Conservation (phyloP, 352 stramenopile species). For the Elongisporangium prolatum region DNA sequence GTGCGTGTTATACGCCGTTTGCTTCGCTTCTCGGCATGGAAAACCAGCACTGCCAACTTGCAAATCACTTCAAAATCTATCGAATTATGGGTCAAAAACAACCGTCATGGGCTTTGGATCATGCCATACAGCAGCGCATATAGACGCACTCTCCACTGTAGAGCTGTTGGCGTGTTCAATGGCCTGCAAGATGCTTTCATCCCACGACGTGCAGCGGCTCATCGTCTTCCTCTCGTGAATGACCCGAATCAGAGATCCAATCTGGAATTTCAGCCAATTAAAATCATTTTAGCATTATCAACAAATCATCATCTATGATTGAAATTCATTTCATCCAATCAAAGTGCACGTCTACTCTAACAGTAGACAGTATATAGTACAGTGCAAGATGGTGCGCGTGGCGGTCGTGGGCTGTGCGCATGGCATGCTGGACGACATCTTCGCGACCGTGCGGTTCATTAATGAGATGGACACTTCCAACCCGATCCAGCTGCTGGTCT, state of each 20-base stretch:
- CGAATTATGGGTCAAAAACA: too few species aligned
- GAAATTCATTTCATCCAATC: background rate
- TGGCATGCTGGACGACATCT: constrained; percentile 98
- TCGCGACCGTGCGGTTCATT: constrained; percentile 90
- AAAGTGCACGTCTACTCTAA: too few species aligned
- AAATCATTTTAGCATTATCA: background rate
- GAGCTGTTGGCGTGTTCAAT: constrained; percentile 26
- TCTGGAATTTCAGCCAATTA: background rate
- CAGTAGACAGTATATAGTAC: too few species aligned
- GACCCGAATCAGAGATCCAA: background rate
- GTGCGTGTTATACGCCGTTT: constrained; percentile 48
- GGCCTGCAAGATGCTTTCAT: constrained; percentile 60
- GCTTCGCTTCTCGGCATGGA: constrained; percentile 64
- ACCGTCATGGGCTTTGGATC: background rate
- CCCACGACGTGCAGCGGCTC: constrained; percentile 40
- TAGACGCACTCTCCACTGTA: constrained; percentile 32
- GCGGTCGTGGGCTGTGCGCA: constrained; percentile 98
- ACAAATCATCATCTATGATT: background rate
- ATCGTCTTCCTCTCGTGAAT: constrained; percentile 14
- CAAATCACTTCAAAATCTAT: constrained; percentile 56
- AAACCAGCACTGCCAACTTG: constrained; percentile 51
- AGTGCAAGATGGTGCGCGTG: constrained; percentile 62
- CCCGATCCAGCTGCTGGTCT: constrained; percentile 94
- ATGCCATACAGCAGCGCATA: background rate
- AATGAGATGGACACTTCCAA: constrained; percentile 77